A percentile compares a stretch with the other conserved stretches of the same genome.
These are phyloP conservation scores for Umbelopsis ramanniana DNA, from an alignment of 192 early-diverging fungal genomes.

Conservation along the genomic window DNA sequence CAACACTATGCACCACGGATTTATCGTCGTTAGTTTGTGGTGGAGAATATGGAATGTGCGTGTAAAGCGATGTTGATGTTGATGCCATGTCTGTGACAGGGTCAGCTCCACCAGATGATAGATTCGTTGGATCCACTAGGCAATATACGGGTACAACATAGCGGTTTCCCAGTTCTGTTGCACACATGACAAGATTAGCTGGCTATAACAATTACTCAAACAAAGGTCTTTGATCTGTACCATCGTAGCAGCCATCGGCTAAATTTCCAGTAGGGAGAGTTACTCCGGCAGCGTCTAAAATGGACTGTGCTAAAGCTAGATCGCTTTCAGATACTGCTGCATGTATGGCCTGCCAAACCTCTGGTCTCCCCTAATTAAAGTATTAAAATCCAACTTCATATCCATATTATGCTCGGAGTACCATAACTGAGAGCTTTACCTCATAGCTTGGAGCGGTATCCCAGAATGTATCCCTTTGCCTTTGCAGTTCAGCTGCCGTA, in stretches of 20 bases:
- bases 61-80: conserved; percentile 18
- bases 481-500: conserved; percentile 45
- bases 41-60: background rate
- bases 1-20: background rate
- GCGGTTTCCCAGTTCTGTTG: conserved; percentile 60
- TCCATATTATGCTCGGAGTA: background rate
- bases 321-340: conserved; percentile 59
- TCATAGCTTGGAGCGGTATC: conserved; percentile 74
- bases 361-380: conserved; percentile 55
- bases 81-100: conserved; percentile 1
- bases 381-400: background rate
- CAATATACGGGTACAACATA: conserved; percentile 75
- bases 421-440: conserved; percentile 29
- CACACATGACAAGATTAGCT: background rate
- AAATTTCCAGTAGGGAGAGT: conserved; percentile 72
- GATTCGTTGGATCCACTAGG: conserved; percentile 59
- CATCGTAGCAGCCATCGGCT: conserved; percentile 80
- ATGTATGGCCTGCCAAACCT: conserved; percentile 80
- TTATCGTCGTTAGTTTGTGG: background rate
- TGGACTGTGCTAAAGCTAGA: conserved; percentile 57
- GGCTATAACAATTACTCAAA: background rate
- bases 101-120: conserved; percentile 28
- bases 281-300: conserved; percentile 71
- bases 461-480: conserved; percentile 71
- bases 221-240: background rate